Base-by-base conservation (phyloP, 2,329 filamentous ascomycete genomes). In the Cladophialophora chaetospira region DNA sequence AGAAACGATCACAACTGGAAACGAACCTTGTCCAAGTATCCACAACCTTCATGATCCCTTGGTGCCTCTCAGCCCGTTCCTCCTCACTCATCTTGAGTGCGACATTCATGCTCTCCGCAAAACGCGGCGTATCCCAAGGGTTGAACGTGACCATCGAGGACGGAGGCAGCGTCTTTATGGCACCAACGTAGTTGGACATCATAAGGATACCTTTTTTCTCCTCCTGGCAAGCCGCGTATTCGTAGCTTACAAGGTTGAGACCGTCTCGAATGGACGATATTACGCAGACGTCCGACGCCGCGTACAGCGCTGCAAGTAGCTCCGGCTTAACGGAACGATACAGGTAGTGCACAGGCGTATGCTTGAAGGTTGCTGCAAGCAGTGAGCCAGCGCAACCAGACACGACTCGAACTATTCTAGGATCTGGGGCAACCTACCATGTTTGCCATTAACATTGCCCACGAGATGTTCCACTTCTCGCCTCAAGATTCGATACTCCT, bases 241-340 rank as follows among this genome's bases (percentile, higher is more conserved):
- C 93, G 73, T 96, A 97, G 0, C 91, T 93, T 17, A 97, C 93
- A 11, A 97, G 82, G 72, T 97, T 97, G 92, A 97, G 97, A 68
- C 93, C 93, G 69, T 97, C 93, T 40, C 93, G 87, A 4, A 88
- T 96, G 0, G 89, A 96, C 3, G 88, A 93, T 36, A 95, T 90
- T 4, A 97, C 81, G 69, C 91, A 96, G 46, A 89, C 88, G 69
- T 96, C 92, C 2, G 89, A 91, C 15, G 93, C 84, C 17, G 89
- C 88, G 70, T 97, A 97, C 4, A 97, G 80, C 0, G 91, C 91
- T n/a, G 91, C 91, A 31, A 97, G 83, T 74, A 97, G 92, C 58
- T 95, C 89, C 67, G 97, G 96, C n/a, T 83, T 82, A 64, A 97
- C 88, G 2, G 89, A 94, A 73, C 95, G 91, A 75, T 97, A 91